These are phyloP conservation scores for Naematelia encephala DNA, from an alignment of 768 basidiomycete species.

Conservation along the genomic window DNA sequence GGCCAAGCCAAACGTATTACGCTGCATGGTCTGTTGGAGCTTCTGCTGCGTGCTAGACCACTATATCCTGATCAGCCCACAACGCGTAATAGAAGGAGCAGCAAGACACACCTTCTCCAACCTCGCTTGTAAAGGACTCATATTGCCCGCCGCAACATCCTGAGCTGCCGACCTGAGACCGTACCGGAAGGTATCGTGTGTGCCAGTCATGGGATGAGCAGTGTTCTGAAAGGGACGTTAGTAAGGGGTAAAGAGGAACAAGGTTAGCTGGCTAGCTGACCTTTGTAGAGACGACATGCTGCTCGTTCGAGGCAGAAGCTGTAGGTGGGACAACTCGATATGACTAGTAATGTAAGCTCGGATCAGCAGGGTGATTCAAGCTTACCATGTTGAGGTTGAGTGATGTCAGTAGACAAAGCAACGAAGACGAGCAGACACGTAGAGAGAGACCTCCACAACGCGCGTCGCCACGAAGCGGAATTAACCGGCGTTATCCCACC, in stretches of 20 bases:
- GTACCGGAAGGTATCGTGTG: conserved; percentile 83
- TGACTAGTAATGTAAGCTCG: background rate
- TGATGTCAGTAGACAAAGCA: background rate
- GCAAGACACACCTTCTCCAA: conserved; percentile 65
- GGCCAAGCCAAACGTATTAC: conserved; percentile 79
- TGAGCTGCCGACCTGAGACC: conserved; percentile 77
- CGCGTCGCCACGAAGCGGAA: background rate
- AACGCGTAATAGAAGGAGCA: background rate
- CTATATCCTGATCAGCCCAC: conserved; percentile 53
- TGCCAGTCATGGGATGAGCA: conserved; percentile 59
- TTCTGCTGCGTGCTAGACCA: conserved; percentile 94
- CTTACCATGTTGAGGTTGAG: background rate
- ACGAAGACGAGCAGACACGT: background rate
- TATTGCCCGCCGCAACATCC: conserved; percentile 60
- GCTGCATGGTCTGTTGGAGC: conserved; percentile 75
- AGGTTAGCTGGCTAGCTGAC: conserved; percentile 19
- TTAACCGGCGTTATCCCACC: background rate
- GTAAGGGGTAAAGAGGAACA: background rate
- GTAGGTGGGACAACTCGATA: conserved; percentile 11
- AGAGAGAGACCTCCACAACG: background rate
- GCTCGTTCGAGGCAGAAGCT: conserved; percentile 25
- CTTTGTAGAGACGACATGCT: conserved; percentile 39
- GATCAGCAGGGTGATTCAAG: background rate
- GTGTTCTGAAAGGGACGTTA: conserved; percentile 30
- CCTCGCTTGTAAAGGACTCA: conserved; percentile 62